These are phyloP conservation scores for Herpotrichia juniperi DNA, from an alignment of 2,329 filamentous ascomycete species.

Conservation along the genomic window DNA sequence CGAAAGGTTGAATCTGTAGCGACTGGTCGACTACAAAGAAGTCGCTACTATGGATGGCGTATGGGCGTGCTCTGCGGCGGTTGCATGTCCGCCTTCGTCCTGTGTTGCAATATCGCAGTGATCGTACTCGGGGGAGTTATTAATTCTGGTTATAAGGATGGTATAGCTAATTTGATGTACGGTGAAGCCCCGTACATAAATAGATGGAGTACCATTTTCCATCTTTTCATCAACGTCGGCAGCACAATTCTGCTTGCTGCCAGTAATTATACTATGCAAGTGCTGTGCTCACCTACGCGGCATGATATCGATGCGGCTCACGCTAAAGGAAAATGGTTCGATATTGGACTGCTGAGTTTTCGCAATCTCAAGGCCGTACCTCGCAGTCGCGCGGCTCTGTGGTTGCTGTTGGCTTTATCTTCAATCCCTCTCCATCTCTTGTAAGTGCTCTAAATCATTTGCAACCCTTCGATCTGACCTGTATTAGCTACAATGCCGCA, in stretches of 20 bases:
- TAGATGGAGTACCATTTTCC: conserved; percentile 31
- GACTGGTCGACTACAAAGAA: too few species aligned
- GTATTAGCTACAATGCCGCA: conserved; percentile 27
- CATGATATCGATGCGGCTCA: conserved; percentile 27
- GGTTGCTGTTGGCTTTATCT: conserved; percentile 21
- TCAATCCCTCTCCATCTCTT: conserved; percentile 48
- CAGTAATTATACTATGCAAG: conserved; percentile 35
- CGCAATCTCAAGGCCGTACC: conserved; percentile 41
- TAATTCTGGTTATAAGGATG: neutral
- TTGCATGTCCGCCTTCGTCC: conserved; percentile 18
- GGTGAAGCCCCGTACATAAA: conserved; percentile 3
- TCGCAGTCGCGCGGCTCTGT: conserved; percentile 7
- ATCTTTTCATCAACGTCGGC: conserved; percentile 58
- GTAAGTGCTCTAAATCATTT: conserved; percentile 19
- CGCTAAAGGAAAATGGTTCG: conserved; percentile 44
- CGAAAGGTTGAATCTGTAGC: too few species aligned
- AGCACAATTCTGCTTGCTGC: conserved; percentile 32
- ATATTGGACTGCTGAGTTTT: conserved; percentile 49
- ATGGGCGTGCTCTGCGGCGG: conserved; percentile 17
- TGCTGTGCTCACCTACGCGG: conserved; percentile 27
- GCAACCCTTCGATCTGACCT: neutral
- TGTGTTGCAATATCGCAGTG: conserved; percentile 19
- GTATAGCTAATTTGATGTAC: conserved; percentile 1
- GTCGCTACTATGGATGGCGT: too few species aligned
- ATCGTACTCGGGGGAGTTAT: neutral